Conservation (phyloP, 2,329 filamentous ascomycete genomes). For the Fusarium agapanthi region DNA sequence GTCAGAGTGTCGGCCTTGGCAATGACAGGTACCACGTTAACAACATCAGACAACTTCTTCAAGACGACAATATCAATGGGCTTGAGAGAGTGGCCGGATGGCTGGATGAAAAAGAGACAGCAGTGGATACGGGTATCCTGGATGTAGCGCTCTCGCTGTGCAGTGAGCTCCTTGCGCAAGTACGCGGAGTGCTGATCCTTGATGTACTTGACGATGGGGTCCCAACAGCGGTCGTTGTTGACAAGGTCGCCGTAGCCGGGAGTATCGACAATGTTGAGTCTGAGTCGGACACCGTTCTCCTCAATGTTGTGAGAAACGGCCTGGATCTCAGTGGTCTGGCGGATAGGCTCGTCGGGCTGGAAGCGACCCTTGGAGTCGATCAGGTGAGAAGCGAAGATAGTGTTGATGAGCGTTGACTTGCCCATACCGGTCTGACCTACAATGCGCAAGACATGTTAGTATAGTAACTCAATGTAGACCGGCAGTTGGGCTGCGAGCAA, state of each 20-base stretch:
- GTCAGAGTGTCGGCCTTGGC: slow-evolving; percentile 98
- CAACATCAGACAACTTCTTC: slow-evolving; percentile 99
- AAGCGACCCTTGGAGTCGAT: slow-evolving; percentile 99
- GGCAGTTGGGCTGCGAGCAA: slow-evolving; percentile 11
- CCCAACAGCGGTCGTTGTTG: slow-evolving; percentile 99
- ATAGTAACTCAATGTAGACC: slow-evolving; percentile 6
- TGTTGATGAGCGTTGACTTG: slow-evolving; percentile 99
- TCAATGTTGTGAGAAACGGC: slow-evolving; percentile 98
- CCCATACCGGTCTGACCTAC: slow-evolving; percentile 96
- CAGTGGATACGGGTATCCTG: slow-evolving; percentile 99
- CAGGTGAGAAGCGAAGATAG: slow-evolving; percentile 98
- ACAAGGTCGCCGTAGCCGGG: slow-evolving; percentile 98
- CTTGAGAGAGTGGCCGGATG: slow-evolving; percentile 97
- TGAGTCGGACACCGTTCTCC: slow-evolving; percentile 97
- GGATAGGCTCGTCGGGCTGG: slow-evolving; percentile 89
- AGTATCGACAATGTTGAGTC: slow-evolving; percentile 98
- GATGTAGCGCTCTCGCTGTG: slow-evolving; percentile 98
- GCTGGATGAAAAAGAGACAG: slow-evolving; percentile 99
- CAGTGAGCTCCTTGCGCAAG: slow-evolving; percentile 98
- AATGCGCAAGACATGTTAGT: slow-evolving; percentile 27
- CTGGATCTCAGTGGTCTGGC: slow-evolving; percentile 97
- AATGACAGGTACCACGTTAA: slow-evolving; percentile 98
- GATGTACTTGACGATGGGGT: slow-evolving; percentile 99
- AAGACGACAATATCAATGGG: slow-evolving; percentile 99
- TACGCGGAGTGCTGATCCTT: slow-evolving; percentile 99